These are phyloP conservation scores for Eucalyptus shirleyi DNA, from an alignment of 345 rosid genomes.

Conservation along the genomic window DNA sequence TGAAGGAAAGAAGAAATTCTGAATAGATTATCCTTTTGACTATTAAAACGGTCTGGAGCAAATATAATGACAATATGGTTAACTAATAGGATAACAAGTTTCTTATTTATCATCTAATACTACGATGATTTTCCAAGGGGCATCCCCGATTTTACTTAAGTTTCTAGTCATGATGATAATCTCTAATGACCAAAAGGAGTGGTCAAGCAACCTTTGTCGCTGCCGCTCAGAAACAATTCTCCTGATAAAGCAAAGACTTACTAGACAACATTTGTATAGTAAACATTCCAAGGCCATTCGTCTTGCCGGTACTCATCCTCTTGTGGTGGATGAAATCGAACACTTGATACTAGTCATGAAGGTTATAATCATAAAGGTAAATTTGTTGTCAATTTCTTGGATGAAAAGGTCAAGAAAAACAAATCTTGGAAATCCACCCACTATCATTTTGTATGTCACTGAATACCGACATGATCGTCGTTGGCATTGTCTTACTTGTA, in stretches of 20 bases:
- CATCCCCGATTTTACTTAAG: not conserved
- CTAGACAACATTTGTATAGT: not conserved
- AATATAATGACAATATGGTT: not conserved
- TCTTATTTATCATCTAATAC: not conserved
- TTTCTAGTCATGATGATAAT: not conserved
- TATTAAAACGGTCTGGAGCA: not conserved
- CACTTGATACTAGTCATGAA: not conserved
- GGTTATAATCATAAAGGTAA: not conserved
- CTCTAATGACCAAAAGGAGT: not conserved
- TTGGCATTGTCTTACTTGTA: not conserved
- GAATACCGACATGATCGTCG: not conserved
- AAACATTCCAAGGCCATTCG: not conserved
- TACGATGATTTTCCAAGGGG: not conserved
- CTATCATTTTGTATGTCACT: not conserved
- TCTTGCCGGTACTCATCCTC: not conserved
- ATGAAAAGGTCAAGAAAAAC: not conserved
- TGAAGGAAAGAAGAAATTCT: not conserved
- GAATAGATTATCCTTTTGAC: not conserved
- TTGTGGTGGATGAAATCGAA: not conserved
- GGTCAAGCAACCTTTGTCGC: not conserved
- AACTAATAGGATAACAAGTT: not conserved
- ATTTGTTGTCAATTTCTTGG: not conserved
- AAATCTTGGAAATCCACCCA: not conserved
- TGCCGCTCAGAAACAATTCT: not conserved
- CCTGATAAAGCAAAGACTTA: not conserved